Evolutionary conservation across 2,329 filamentous ascomycete genomes (phyloP).

Genomic region (Paradendryphiella salina): DNA sequence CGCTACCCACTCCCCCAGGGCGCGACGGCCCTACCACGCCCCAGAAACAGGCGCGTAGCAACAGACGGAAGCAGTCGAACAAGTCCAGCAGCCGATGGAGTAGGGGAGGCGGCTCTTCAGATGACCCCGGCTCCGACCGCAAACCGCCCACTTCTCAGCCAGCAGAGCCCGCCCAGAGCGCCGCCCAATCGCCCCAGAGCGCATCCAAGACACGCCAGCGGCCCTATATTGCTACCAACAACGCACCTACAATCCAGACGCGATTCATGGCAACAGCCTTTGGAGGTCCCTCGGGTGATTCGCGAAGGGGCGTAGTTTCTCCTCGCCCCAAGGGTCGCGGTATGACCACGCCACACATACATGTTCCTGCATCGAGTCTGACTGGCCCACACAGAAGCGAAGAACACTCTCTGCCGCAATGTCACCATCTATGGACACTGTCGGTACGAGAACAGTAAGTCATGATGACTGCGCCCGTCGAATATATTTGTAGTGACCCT

Average conservation of each 20-base stretch:
- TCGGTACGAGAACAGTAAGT: slow-evolving; percentile 78
- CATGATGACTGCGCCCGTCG: slow-evolving; percentile 6
- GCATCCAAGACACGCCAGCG: slow-evolving; percentile 24
- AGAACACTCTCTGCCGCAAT: slow-evolving; percentile 89
- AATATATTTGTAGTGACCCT: slow-evolving; percentile 23
- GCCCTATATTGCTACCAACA: slow-evolving; percentile 21
- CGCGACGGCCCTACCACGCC: slow-evolving; percentile 29
- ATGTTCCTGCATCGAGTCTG: slow-evolving; percentile 19
- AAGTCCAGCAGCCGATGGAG: slow-evolving; percentile 37
- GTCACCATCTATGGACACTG: slow-evolving; percentile 92
- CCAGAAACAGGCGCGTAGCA: slow-evolving; percentile 35
- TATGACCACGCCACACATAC: slow-evolving; percentile 28
- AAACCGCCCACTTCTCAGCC: slow-evolving; percentile 29
- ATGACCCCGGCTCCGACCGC: slow-evolving; percentile 34
- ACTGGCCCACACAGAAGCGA: slow-evolving; percentile 59
- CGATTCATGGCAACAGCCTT: slow-evolving; percentile 46
- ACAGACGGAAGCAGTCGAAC: slow-evolving; percentile 34
- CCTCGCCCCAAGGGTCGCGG: slow-evolving; percentile 51
- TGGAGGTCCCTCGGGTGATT: slow-evolving; percentile 45
- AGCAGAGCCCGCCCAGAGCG: slow-evolving; percentile 19
- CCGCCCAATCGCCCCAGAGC: slow-evolving; percentile 23
- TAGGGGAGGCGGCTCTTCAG: slow-evolving; percentile 33
- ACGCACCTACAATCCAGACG: slow-evolving; percentile 22
- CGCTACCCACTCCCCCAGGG: slow-evolving; percentile 30
- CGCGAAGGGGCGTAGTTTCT: slow-evolving; percentile 49